Base-by-base conservation (phyloP, 2,329 filamentous ascomycete species). In the Paecilomyces fulvus region DNA sequence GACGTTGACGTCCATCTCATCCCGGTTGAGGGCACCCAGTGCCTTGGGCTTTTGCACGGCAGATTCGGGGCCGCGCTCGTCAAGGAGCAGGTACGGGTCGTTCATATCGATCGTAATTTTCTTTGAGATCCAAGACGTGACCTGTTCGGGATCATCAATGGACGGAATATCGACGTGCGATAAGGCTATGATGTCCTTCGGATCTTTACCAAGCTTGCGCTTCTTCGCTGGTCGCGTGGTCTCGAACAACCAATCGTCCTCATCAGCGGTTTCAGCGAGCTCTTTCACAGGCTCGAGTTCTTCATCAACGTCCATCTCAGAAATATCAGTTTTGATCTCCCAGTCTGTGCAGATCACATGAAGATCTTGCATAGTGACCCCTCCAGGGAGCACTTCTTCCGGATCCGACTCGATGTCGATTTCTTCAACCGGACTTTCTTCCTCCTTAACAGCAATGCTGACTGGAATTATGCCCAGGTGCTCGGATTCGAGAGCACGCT, bases 341-440 rank as follows among this genome's bases (percentile, higher is more conserved):
- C 90, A 97, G 69, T 96, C 90, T 58, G 90, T 84, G 66, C 92
- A 96, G 5, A 94, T 83, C 51, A 95, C 83, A 56, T 89, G 84
- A 55, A 99, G 83, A 65, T 97, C 92, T 54, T 87, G 83, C 71
- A 92, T 82, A 0, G 83, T 88, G 59, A 89, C 83, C 1, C 89
- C 90, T 30, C 86, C 89, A 17, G 75, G 75, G 8, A 78, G 68
- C 2, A 94, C 78, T 20, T 80, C 82, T 64, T 92, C 87, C 12
- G 82, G 66, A 8, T 84, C 82, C 21, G 80, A 75, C 28, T 81
- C 76, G 25, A 75, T 77, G 52, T 83, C 81, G 25, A 81, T 67
- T 3, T 77, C 77, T 48, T 81, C 72, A 49, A 72, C 72, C 4
- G 78, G 73, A 57, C 75, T 76, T 23, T 79, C 76, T 52, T 80